Conservation (phyloP, 2,329 filamentous ascomycete species). For the Aspergillus ustus region DNA sequence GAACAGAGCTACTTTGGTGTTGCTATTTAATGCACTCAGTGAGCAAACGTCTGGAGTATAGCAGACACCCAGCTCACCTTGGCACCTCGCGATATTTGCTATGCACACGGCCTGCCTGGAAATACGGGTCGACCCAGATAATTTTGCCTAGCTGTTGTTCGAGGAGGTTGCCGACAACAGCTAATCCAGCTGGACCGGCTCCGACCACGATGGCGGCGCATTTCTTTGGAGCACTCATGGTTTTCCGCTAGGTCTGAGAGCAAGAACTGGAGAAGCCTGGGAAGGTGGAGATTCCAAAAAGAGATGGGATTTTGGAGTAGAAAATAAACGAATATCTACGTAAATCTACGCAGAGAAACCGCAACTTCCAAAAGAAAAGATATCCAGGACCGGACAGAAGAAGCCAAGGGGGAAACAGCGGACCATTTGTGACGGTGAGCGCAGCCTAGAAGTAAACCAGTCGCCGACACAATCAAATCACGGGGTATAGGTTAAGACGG, state of each 20-base stretch:
- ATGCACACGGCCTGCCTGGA: constrained; percentile 59
- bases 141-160: constrained; percentile 58
- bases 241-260: constrained; percentile 8
- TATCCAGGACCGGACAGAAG: neutral
- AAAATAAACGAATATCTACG: constrained; percentile 11
- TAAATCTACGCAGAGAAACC: constrained; percentile 11
- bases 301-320: neutral
- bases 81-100: constrained; percentile 65
- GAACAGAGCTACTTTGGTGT: constrained; percentile 66
- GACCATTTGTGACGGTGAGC: constrained; percentile 5
- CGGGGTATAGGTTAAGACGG: constrained; percentile 5
- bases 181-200: constrained; percentile 63
- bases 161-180: constrained; percentile 65
- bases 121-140: constrained; percentile 63
- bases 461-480: constrained; percentile 9
- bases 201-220: constrained; percentile 64
- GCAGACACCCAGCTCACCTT: constrained; percentile 36
- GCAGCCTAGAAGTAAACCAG: constrained; percentile 5
- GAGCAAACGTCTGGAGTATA: neutral
- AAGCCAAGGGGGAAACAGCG: constrained; percentile 9
- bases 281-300: neutral
- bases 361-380: neutral
- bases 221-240: constrained; percentile 35
- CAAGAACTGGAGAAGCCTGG: neutral
- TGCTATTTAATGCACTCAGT: constrained; percentile 42